phyloP scores from a whole-genome alignment of 352 stramenopile species.

The Thalassiosira hispida region DNA sequence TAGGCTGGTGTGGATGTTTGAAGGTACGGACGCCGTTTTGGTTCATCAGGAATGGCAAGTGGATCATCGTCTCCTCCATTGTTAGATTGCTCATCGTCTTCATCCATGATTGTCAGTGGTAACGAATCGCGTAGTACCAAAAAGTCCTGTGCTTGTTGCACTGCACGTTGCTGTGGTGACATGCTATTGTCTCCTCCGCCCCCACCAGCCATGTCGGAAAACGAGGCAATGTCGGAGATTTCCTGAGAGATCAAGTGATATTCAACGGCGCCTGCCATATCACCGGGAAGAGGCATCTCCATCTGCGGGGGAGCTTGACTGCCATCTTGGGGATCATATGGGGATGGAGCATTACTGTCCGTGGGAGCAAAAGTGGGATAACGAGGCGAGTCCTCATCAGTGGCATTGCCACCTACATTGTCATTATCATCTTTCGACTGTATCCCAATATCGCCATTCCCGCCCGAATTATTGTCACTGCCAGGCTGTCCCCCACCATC shows the following conservation, averaged over 20 bases:
- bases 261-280: constrained; percentile 41
- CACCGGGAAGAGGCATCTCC: neutral
- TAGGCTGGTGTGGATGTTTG: constrained; percentile 34
- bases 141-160: constrained; percentile 43
- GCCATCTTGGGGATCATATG: no score
- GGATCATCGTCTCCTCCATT: neutral
- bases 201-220: constrained; percentile 7
- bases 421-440: no score
- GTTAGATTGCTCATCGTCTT: constrained; percentile 22
- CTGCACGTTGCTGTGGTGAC: constrained; percentile 16
- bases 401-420: no score
- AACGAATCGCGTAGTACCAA: constrained; percentile 36
- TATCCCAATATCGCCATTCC: neutral
- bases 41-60: neutral
- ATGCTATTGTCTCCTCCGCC: neutral
- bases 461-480: no score
- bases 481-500: neutral
- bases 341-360: neutral
- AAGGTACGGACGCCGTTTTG: constrained; percentile 25
- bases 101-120: constrained; percentile 26
- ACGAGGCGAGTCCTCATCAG: no score
- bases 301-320: neutral
- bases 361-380: no score
- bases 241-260: constrained; percentile 42
- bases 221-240: constrained; percentile 37